These are phyloP conservation scores for Alternaria postmessia DNA, from an alignment of 2,329 filamentous ascomycete genomes.

Conservation along the genomic window DNA sequence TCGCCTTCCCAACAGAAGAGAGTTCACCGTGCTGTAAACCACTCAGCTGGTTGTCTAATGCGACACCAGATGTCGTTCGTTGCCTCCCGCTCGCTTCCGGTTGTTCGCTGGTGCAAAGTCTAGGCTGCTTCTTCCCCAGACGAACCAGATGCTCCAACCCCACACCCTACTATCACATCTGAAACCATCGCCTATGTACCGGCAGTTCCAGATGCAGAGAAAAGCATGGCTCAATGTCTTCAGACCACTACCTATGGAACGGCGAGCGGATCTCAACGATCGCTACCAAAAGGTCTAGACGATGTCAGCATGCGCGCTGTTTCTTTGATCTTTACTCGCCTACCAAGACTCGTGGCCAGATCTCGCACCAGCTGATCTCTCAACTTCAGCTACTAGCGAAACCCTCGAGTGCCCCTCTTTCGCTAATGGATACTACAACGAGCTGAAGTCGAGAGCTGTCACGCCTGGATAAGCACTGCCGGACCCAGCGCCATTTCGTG, in stretches of 20 bases:
- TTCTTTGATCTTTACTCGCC: neutral
- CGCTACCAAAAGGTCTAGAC: neutral
- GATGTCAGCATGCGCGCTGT: constrained; percentile 1
- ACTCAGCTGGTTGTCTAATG: constrained; percentile 9
- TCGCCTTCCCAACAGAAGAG: constrained; percentile 21
- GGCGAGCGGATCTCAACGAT: neutral
- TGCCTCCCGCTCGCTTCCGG: constrained; percentile 18
- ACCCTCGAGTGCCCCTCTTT: constrained; percentile 4
- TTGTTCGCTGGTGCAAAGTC: constrained; percentile 6
- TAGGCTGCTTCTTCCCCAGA: constrained; percentile 21
- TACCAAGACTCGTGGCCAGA: neutral
- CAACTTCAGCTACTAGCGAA: neutral
- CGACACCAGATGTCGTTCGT: constrained; percentile 14
- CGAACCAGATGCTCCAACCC: constrained; percentile 23
- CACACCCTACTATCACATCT: constrained; percentile 19
- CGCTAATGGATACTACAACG: constrained; percentile 4
- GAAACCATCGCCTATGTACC: constrained; percentile 18
- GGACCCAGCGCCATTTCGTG: constrained; percentile 15
- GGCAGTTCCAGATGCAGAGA: constrained; percentile 21
- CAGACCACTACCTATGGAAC: neutral
- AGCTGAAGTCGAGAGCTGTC: constrained; percentile 7
- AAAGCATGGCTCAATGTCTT: neutral
- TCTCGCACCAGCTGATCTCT: neutral
- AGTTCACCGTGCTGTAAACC: constrained; percentile 14
- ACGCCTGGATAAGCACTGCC: constrained; percentile 17